Percentiles rank a stretch among this genome's conserved stretches.
Conservation (phyloP, 225 moss, liverwort and hornwort species). For the Marchantia polymorpha region DNA sequence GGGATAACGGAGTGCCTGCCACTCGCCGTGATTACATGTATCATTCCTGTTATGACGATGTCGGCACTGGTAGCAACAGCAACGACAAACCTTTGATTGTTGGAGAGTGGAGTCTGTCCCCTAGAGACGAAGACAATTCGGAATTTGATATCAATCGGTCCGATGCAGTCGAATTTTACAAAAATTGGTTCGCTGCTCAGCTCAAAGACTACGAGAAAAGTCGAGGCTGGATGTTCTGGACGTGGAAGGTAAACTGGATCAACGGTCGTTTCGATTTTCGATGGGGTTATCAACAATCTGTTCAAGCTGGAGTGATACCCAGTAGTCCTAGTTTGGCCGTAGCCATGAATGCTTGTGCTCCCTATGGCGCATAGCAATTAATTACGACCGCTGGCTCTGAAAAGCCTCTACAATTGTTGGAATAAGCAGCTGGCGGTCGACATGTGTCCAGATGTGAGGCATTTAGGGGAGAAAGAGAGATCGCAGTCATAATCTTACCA, state of each 20-base stretch:
- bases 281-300: slow-evolving; percentile 36
- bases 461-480: too few relatives aligned
- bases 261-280: slow-evolving; percentile 22
- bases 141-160: slow-evolving; percentile 18
- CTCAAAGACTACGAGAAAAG: slow-evolving; percentile 31
- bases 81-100: slow-evolving; percentile 26
- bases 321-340: neutral
- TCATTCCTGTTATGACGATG: slow-evolving; percentile 11
- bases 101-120: slow-evolving; percentile 28
- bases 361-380: neutral
- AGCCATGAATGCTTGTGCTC: neutral
- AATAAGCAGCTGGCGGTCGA: too few relatives aligned
- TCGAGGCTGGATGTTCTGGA: slow-evolving; percentile 35
- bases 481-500: too few relatives aligned
- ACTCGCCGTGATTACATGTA: slow-evolving; percentile 16
- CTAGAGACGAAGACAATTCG: slow-evolving; percentile 8
- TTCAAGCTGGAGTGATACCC: slow-evolving; percentile 32
- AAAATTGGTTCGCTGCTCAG: slow-evolving; percentile 26
- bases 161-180: slow-evolving; percentile 20
- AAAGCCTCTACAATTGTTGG: too few relatives aligned
- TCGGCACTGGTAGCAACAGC: neutral
- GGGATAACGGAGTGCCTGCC: slow-evolving; percentile 9
- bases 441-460: too few relatives aligned
- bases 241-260: slow-evolving; percentile 30
- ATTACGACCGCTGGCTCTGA: too few relatives aligned